phyloP scores from a whole-genome alignment of 148 eudicot genomes.

The Vaccinium darrowii region DNA sequence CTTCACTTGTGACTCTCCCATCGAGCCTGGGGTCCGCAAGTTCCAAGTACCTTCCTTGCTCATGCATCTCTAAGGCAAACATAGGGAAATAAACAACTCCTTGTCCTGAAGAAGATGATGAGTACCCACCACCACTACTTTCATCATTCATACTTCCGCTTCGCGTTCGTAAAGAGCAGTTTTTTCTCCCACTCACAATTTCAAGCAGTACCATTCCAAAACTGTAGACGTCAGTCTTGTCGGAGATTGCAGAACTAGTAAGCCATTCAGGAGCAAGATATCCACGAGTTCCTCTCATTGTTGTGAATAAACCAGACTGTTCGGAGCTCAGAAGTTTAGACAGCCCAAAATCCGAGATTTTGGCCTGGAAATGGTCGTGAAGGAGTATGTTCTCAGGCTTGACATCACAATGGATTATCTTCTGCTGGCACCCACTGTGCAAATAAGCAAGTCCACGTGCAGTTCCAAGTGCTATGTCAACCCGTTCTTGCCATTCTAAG shows the following conservation, averaged over 20 bases:
- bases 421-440: slow-evolving; percentile 71
- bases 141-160: slow-evolving; percentile 47
- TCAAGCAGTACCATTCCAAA: slow-evolving; percentile 81
- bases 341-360: slow-evolving; percentile 84
- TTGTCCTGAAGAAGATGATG: slow-evolving; percentile 36
- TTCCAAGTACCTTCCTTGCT: slow-evolving; percentile 61
- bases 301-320: slow-evolving; percentile 73
- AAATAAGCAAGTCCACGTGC: slow-evolving; percentile 87
- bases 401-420: slow-evolving; percentile 84
- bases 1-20: slow-evolving; percentile 61
- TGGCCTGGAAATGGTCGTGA: slow-evolving; percentile 56
- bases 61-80: slow-evolving; percentile 77
- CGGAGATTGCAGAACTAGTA: slow-evolving; percentile 74
- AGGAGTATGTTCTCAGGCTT: slow-evolving; percentile 89
- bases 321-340: slow-evolving; percentile 72
- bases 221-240: slow-evolving; percentile 84
- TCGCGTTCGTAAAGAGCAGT: slow-evolving; percentile 40
- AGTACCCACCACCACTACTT: slow-evolving; percentile 29
- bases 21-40: slow-evolving; percentile 66
- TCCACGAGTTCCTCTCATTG: slow-evolving; percentile 95
- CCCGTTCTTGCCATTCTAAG: slow-evolving; percentile 85
- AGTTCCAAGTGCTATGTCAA: slow-evolving; percentile 67
- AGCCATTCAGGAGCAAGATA: slow-evolving; percentile 99
- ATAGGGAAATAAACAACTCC: slow-evolving; percentile 64
- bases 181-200: slow-evolving; percentile 40